A percentile compares a stretch with the other conserved stretches of the same genome.
phyloP scores from a whole-genome alignment of 2,329 filamentous ascomycete genomes.

The Lasiodiplodia gonubiensis region DNA sequence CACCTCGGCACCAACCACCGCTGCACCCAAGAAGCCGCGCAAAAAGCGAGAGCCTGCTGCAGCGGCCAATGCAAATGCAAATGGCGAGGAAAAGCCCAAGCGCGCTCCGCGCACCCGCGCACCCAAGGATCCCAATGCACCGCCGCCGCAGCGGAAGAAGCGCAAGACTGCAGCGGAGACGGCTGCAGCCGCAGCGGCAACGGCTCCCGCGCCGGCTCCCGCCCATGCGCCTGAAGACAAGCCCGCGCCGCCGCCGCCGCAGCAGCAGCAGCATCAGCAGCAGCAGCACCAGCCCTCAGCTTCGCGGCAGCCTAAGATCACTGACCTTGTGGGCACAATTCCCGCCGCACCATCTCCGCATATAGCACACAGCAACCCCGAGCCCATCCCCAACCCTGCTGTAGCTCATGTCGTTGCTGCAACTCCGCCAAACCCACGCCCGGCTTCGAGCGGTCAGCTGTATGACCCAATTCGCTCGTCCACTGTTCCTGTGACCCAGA shows the following conservation, averaged over 20 bases:
- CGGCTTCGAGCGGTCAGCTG: slow-evolving; percentile 74
- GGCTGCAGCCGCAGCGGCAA: slow-evolving; percentile 23
- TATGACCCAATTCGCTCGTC: slow-evolving; percentile 88
- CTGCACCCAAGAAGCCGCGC: slow-evolving; percentile 50
- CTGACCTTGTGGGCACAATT: slow-evolving; percentile 44
- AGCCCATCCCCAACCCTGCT: slow-evolving; percentile 43
- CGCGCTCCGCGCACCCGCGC: slow-evolving; percentile 54
- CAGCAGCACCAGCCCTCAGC: slow-evolving; percentile 32
- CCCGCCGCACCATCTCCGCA: slow-evolving; percentile 20
- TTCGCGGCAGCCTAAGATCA: slow-evolving; percentile 48
- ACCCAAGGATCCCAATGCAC: slow-evolving; percentile 56
- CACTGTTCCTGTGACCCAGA: slow-evolving; percentile 45
- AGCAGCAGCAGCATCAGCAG: no score
- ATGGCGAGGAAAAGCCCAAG: slow-evolving; percentile 51
- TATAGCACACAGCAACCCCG: slow-evolving; percentile 4
- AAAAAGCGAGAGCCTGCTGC: slow-evolving; percentile 49
- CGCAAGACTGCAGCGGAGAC: slow-evolving; percentile 38
- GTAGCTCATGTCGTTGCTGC: slow-evolving; percentile 50
- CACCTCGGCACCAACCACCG: slow-evolving; percentile 44
- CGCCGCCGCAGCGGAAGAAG: slow-evolving; percentile 56
- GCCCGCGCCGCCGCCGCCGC: slow-evolving; percentile 28
- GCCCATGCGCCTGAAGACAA: slow-evolving; percentile 18
- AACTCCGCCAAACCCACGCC: slow-evolving; percentile 55
- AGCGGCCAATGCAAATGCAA: slow-evolving; percentile 33
- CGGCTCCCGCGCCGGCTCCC: slow-evolving; percentile 28